These are phyloP conservation scores for Phialophora chinensis DNA, from an alignment of 2,329 filamentous ascomycete species.

Conservation along the genomic window DNA sequence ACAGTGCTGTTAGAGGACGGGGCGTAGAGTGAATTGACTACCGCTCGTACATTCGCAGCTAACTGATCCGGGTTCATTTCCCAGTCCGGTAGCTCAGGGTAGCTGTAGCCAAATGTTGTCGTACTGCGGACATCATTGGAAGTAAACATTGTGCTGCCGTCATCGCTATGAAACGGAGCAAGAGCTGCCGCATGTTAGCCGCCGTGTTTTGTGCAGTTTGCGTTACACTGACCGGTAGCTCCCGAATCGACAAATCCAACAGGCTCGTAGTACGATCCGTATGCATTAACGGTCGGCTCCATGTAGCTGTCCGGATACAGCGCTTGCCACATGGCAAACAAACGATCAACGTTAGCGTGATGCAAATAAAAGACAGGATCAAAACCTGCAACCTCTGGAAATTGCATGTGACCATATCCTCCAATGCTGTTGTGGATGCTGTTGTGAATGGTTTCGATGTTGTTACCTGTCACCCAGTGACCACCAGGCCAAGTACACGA, in stretches of 20 bases:
- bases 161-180: constrained; percentile 69
- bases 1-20: constrained; percentile 26
- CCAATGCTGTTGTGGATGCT: constrained; percentile 61
- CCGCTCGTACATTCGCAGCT: constrained; percentile 50
- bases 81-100: constrained; percentile 66
- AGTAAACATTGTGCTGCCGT: constrained; percentile 66
- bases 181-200: constrained; percentile 39
- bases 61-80: constrained; percentile 46
- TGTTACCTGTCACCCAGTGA: constrained; percentile 25
- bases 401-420: constrained; percentile 69
- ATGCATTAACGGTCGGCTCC: constrained; percentile 53
- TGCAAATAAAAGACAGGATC: constrained; percentile 82
- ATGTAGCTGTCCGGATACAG: constrained; percentile 68
- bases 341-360: constrained; percentile 74
- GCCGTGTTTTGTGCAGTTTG: constrained; percentile 15
- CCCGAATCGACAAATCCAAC: constrained; percentile 32
- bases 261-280: constrained; percentile 59
- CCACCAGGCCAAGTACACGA: constrained; percentile 33
- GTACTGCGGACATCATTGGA: constrained; percentile 66
- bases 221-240: constrained; percentile 30
- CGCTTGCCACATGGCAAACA: constrained; percentile 78
- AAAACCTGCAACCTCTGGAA: constrained; percentile 74
- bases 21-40: constrained; percentile 69
- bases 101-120: constrained; percentile 73
- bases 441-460: constrained; percentile 56